Conservation (phyloP, 208 protist species). For the Leishmania mexicana region DNA sequence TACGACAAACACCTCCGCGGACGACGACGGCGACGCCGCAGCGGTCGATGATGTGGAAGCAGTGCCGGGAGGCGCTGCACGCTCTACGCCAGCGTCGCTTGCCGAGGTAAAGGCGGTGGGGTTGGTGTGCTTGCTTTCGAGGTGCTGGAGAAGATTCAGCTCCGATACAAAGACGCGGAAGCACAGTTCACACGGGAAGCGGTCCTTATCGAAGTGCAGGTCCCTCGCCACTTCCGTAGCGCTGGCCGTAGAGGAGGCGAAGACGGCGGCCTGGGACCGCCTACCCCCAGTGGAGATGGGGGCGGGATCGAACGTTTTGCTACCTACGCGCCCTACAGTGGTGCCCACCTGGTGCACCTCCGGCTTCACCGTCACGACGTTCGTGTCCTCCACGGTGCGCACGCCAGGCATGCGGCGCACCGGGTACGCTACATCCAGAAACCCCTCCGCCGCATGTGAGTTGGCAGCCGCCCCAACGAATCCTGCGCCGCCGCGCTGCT, state of each 20-base stretch:
- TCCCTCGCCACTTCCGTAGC: no score
- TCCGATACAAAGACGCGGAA: constrained; percentile 52
- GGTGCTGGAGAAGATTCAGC: constrained; percentile 75
- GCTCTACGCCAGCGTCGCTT: neutral
- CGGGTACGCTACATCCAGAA: neutral
- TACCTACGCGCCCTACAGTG: neutral
- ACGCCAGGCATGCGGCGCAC: constrained; percentile 12
- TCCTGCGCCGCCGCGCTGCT: neutral
- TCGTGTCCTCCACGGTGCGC: constrained; percentile 10
- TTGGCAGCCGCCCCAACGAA: constrained; percentile 5
- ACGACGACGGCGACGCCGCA: neutral
- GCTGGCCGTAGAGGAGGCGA: neutral
- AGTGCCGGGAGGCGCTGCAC: neutral
- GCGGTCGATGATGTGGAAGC: neutral
- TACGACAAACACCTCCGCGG: constrained; percentile 21
- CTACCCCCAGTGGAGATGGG: neutral
- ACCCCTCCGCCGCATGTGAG: constrained; percentile 7
- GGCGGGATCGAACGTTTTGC: neutral
- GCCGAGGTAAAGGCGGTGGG: neutral
- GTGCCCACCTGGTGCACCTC: neutral
- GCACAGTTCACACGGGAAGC: constrained; percentile 90
- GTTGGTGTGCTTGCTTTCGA: constrained; percentile 49
- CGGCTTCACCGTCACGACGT: neutral
- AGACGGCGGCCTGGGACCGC: neutral
- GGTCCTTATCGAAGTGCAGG: constrained; percentile 15